Evolutionary conservation across 768 basidiomycete species (phyloP).

Genomic region (Panaeolus papilionaceus): DNA sequence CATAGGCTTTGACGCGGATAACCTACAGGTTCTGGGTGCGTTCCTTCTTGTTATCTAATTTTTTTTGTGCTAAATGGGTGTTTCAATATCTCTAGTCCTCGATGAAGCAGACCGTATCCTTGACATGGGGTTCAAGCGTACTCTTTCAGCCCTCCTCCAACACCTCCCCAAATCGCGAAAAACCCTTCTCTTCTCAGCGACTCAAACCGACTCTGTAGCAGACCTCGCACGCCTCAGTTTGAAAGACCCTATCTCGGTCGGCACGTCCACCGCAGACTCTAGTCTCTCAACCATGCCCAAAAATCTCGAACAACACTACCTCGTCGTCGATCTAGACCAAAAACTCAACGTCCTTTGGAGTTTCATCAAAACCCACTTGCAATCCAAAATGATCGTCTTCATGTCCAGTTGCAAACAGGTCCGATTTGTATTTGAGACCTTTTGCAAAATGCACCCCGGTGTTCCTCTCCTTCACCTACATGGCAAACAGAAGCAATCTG

Average conservation of each 20-base stretch:
- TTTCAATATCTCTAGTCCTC: conserved; percentile 60
- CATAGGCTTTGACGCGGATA: conserved; percentile 89
- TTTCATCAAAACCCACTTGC: conserved; percentile 94
- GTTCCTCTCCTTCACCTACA: conserved; percentile 92
- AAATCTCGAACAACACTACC: conserved; percentile 88
- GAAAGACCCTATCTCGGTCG: conserved; percentile 78
- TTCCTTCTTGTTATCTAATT: conserved; percentile 20
- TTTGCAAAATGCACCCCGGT: conserved; percentile 95
- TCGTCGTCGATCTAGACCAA: conserved; percentile 79
- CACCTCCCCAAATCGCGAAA: conserved; percentile 93
- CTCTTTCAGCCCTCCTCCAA: conserved; percentile 87
- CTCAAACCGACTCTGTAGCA: conserved; percentile 88
- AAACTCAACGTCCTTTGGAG: conserved; percentile 94
- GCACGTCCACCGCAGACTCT: conserved; percentile 57
- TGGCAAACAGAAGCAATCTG: conserved; percentile 96
- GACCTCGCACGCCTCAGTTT: conserved; percentile 92
- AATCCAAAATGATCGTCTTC: conserved; percentile 92
- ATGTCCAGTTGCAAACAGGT: conserved; percentile 97
- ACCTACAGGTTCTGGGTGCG: conserved; percentile 90
- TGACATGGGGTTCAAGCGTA: conserved; percentile 94
- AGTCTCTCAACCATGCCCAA: conserved; percentile 67
- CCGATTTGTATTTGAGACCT: conserved; percentile 94
- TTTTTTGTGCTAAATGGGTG: conserved; percentile 17
- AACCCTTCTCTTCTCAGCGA: conserved; percentile 96
- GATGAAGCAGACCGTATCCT: conserved; percentile 97